Percentiles rank a stretch among this genome's conserved stretches.
These are phyloP conservation scores for Chrysoporthe cubensis DNA, from an alignment of 2,329 filamentous ascomycete species.

Conservation along the genomic window DNA sequence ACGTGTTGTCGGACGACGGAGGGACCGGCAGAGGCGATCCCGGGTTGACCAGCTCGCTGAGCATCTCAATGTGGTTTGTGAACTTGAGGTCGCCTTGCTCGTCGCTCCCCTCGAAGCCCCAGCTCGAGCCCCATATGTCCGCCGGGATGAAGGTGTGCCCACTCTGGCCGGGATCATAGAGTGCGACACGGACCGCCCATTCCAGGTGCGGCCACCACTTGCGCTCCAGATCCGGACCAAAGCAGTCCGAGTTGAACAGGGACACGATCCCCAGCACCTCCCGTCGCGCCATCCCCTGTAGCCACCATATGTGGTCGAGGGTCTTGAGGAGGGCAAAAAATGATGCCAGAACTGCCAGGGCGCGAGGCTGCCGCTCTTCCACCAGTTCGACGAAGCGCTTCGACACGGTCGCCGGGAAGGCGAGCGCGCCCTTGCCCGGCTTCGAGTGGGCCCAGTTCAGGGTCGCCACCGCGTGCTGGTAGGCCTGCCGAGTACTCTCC, in stretches of 20 bases:
- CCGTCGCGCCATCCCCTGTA: slow-evolving; percentile 66
- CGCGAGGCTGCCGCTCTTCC: slow-evolving; percentile 61
- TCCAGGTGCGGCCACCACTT: slow-evolving; percentile 65
- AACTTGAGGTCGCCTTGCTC: slow-evolving; percentile 39
- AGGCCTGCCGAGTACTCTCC: slow-evolving; percentile 54
- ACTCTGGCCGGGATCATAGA: slow-evolving; percentile 57
- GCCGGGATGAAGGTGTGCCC: slow-evolving; percentile 53
- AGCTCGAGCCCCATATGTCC: slow-evolving; percentile 61
- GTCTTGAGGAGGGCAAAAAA: slow-evolving; percentile 69
- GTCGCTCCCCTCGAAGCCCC: slow-evolving; percentile 48
- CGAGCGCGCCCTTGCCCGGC: slow-evolving; percentile 60
- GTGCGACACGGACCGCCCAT: slow-evolving; percentile 62
- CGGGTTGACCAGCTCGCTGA: slow-evolving; percentile 44
- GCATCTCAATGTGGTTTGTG: slow-evolving; percentile 51
- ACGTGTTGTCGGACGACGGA: slow-evolving; percentile 23
- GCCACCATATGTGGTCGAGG: slow-evolving; percentile 69
- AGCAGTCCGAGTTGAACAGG: slow-evolving; percentile 60
- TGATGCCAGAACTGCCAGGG: slow-evolving; percentile 66
- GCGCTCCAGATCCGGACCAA: slow-evolving; percentile 41
- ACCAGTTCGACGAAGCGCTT: slow-evolving; percentile 65
- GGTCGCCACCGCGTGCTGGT: slow-evolving; percentile 67
- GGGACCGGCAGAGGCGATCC: slow-evolving; percentile 19
- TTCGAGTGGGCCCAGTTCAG: slow-evolving; percentile 69
- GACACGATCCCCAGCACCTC: slow-evolving; percentile 68
- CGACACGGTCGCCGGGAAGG: slow-evolving; percentile 68